Evolutionary conservation across 2,329 filamentous ascomycete genomes (phyloP).

Genomic region (Lasiodiplodia gonubiensis): DNA sequence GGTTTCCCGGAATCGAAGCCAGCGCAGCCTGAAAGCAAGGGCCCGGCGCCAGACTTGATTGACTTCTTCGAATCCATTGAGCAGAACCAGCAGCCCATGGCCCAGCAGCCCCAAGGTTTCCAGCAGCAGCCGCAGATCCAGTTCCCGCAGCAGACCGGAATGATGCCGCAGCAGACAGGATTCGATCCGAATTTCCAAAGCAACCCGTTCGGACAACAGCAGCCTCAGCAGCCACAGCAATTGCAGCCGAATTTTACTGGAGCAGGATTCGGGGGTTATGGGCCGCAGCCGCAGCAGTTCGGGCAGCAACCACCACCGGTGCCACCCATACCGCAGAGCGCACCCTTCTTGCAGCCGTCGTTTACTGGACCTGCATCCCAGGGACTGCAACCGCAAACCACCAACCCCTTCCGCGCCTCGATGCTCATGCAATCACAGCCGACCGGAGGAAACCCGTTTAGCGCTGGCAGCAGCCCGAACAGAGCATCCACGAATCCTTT

Average conservation of each 20-base stretch:
- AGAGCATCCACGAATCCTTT: constrained; percentile 87
- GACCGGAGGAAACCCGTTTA: constrained; percentile 35
- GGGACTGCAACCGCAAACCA: constrained; percentile 58
- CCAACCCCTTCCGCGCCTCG: constrained; percentile 82
- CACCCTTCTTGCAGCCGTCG: constrained; percentile 18
- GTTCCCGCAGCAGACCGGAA: constrained; percentile 35
- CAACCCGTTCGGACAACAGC: constrained; percentile 49
- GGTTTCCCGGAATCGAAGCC: constrained; percentile 44
- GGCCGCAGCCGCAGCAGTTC: constrained; percentile 67
- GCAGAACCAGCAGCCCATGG: constrained; percentile 74
- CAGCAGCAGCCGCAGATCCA: constrained; percentile 37
- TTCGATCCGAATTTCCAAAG: constrained; percentile 36
- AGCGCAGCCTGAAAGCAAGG: constrained; percentile 55
- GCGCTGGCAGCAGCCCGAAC: constrained; percentile 47
- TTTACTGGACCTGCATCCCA: constrained; percentile 42
- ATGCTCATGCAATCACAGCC: constrained; percentile 35
- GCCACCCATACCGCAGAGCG: constrained; percentile 30
- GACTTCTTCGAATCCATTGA: constrained; percentile 93
- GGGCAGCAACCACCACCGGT: constrained; percentile 30
- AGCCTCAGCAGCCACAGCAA: constrained; percentile 37
- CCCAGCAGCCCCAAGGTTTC: constrained; percentile 39
- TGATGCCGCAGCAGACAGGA: constrained; percentile 29
- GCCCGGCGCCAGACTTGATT: constrained; percentile 78
- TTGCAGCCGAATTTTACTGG: constrained; percentile 70
- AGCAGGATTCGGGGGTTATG: constrained; percentile 83